These are phyloP conservation scores for Epichloe hybrida DNA, from an alignment of 2,329 filamentous ascomycete genomes.

Conservation along the genomic window DNA sequence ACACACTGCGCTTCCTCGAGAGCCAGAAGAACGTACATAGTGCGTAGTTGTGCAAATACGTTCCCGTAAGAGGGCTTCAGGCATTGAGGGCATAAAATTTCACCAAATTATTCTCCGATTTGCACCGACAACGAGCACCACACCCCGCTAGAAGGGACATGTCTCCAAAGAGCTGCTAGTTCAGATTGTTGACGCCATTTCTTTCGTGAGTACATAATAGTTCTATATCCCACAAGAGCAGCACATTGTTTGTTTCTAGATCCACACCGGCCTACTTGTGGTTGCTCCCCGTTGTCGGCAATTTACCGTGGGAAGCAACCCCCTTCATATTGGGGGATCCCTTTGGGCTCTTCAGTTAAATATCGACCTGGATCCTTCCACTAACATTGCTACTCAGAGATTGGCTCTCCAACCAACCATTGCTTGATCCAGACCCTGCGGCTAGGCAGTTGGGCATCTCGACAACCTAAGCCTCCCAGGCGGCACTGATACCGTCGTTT, in stretches of 20 bases:
- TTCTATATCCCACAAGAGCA: neutral
- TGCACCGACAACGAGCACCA: constrained; percentile 1
- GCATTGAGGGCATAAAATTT: constrained; percentile 6
- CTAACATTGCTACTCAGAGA: constrained; percentile 1
- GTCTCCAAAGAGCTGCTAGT: neutral
- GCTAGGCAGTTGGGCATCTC: neutral
- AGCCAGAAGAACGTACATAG: neutral
- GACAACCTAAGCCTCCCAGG: constrained; percentile 2
- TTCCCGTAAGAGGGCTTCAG: neutral
- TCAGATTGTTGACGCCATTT: neutral
- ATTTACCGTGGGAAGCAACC: constrained; percentile 5
- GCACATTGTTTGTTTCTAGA: constrained; percentile 1
- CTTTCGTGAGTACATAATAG: neutral
- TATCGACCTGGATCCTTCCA: constrained; percentile 8
- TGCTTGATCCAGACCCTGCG: constrained; percentile 3
- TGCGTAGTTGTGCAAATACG: constrained; percentile 2
- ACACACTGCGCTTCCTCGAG: neutral
- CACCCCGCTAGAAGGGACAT: constrained; percentile 1
- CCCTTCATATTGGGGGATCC: neutral
- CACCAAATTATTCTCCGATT: constrained; percentile 7
- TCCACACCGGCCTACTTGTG: constrained; percentile 4
- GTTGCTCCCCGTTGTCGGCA: constrained; percentile 4
- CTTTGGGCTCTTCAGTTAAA: constrained; percentile 5
- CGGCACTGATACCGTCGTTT: neutral
- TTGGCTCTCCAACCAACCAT: neutral